Evolutionary conservation across 1,139 yeast genomes (phyloP).

Genomic region (Protomyces inouyei): DNA sequence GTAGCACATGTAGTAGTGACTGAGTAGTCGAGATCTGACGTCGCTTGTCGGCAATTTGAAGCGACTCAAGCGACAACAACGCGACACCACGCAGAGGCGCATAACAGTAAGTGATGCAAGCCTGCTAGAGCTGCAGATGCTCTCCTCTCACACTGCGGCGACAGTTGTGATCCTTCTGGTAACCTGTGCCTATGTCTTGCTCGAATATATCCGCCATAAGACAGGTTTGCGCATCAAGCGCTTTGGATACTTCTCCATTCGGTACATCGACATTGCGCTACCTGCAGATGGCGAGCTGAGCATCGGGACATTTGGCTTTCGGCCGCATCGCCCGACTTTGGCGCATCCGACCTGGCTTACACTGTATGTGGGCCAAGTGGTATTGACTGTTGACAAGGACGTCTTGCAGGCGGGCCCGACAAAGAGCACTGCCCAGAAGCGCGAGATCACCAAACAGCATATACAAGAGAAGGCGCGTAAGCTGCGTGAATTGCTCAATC

Average conservation of each 20-base stretch:
- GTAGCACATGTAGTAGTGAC: too few species aligned
- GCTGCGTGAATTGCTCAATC: not conserved
- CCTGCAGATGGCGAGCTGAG: slow-evolving; percentile 39
- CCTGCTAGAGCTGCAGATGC: not conserved
- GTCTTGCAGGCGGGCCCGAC: slow-evolving; percentile 2
- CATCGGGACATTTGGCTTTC: slow-evolving; percentile 40
- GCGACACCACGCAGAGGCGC: too few species aligned
- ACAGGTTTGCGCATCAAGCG: slow-evolving; percentile 32
- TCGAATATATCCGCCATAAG: not conserved
- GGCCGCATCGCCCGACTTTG: slow-evolving; percentile 43
- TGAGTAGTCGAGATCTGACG: too few species aligned
- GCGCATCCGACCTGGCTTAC: slow-evolving; percentile 39
- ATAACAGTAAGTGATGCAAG: too few species aligned
- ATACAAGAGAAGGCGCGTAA: not conserved
- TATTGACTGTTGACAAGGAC: slow-evolving; percentile 18
- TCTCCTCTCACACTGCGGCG: not conserved
- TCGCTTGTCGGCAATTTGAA: too few species aligned
- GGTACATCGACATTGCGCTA: slow-evolving; percentile 41
- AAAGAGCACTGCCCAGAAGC: not conserved
- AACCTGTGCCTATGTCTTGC: not conserved
- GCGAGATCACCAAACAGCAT: not conserved
- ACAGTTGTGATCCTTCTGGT: not conserved
- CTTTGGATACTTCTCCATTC: slow-evolving; percentile 43
- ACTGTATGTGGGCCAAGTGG: slow-evolving; percentile 28
- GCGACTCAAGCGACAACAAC: too few species aligned